Evolutionary conservation across 2,329 filamentous ascomycete genomes (phyloP), one percentile per base, ranked within the genome.

Genomic region (Hirsutella thompsonii): DNA sequence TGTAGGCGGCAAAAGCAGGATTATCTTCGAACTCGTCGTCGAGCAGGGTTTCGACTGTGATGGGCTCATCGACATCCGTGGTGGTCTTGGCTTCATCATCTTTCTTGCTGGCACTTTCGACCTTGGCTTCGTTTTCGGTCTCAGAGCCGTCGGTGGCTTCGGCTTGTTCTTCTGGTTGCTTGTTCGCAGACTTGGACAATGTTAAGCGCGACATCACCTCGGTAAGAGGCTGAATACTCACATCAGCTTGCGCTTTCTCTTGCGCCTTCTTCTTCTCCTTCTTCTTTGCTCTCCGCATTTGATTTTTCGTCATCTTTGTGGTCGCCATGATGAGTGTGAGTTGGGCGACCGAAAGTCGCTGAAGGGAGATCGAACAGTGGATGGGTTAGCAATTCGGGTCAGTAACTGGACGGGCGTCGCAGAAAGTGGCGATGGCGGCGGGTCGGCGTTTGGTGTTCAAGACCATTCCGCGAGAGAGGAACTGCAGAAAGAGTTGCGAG

Each of bases 211-310:
- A 36, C 5, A 19, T 19, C 5, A 5, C 18, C 14, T n/a, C 14
- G 10, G 4, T 8, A 6, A 34, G 32, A 19, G 14, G n/a, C 14
- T 16, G 32, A 16, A 19, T 8, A n/a, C n/a, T n/a, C n/a, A 16
- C 23, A 20, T 13, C 18, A 11, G 34, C 35, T 20, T 50, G 47
- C 41, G 76, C 75, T 52, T 78, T 67, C 59, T 74, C 66, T 40
- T 72, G 65, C 50, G 76, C 63, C 55, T 79, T 79, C 67, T 93
- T 93, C 58, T 86, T 78, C 54, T 87, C 83, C 79, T 94, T 95
- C 76, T 92, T 94, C 70, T 90, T 89, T 38, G 87, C 84, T 60
- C 90, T 80, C 60, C 88, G 78, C 69, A 89, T 81, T 65, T 94
- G 87, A 64, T 95, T 95, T 70, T 95, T 96, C 60, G 83, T 88